Evolutionary conservation across 257 asterid genomes (phyloP).

Genomic region (Solanum verrucosum): DNA sequence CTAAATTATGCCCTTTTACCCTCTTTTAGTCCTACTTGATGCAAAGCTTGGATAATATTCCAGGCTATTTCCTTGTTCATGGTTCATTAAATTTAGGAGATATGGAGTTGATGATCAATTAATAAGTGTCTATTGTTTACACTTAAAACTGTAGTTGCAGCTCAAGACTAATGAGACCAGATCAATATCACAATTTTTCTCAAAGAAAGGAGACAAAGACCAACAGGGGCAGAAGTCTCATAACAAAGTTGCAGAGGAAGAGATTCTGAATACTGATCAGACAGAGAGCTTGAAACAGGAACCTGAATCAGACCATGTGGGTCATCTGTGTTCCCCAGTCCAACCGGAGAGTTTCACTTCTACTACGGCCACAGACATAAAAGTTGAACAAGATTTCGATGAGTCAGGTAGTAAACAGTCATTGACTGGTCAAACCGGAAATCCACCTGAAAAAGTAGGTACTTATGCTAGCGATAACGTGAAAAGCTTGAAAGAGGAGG

Average conservation of each 20-base stretch:
- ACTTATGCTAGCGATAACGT: slow-evolving; percentile 16
- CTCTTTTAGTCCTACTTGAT: neutral
- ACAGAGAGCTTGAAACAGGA: slow-evolving; percentile 29
- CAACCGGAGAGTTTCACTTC: slow-evolving; percentile 10
- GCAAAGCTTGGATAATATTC: neutral
- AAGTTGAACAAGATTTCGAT: slow-evolving; percentile 25
- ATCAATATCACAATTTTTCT: slow-evolving; percentile 68
- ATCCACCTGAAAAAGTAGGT: slow-evolving; percentile 36
- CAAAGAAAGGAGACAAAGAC: slow-evolving; percentile 32
- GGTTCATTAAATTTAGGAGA: too few relatives aligned
- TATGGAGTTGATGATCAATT: neutral
- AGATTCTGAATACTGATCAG: slow-evolving; percentile 16
- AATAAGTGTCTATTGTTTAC: neutral
- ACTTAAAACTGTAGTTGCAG: slow-evolving; percentile 29
- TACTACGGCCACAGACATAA: neutral
- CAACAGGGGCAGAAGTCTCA: slow-evolving; percentile 18
- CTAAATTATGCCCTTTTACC: neutral
- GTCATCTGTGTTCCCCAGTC: neutral
- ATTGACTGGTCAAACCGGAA: slow-evolving; percentile 10
- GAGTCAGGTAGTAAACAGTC: slow-evolving; percentile 20
- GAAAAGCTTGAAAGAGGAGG: slow-evolving; percentile 1
- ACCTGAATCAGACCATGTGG: slow-evolving; percentile 14
- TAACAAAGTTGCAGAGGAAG: slow-evolving; percentile 16
- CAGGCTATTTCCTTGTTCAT: neutral
- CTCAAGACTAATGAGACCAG: slow-evolving; percentile 53